phyloP scores from a whole-genome alignment of 257 asterid genomes.

The Gentiana dahurica region DNA sequence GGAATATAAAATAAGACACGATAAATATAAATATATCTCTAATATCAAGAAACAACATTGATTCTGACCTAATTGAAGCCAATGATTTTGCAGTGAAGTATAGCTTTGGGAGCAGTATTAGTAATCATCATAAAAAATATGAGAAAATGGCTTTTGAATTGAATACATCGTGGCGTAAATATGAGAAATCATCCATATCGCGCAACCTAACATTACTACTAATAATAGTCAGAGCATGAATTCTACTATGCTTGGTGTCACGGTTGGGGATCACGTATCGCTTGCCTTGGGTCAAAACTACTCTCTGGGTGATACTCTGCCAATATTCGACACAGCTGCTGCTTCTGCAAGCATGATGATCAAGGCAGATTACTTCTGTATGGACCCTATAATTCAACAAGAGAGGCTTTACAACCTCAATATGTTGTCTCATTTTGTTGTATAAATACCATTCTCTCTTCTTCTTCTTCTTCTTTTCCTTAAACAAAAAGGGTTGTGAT shows the following conservation, averaged over 20 bases:
- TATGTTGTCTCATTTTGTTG: slow-evolving; percentile 50
- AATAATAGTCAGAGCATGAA: slow-evolving; percentile 2
- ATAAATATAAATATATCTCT: too few species aligned
- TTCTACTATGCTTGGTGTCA: slow-evolving; percentile 10
- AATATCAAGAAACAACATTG: slow-evolving; percentile 16
- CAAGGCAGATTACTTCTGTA: slow-evolving; percentile 35
- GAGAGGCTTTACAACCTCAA: slow-evolving; percentile 36
- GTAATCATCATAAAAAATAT: slow-evolving; percentile 12
- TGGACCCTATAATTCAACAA: slow-evolving; percentile 45
- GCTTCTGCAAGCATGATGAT: slow-evolving; percentile 20
- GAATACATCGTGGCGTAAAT: slow-evolving; percentile 11
- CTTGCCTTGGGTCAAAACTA: slow-evolving; percentile 46
- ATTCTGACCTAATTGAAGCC: slow-evolving; percentile 11
- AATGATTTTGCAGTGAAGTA: slow-evolving; percentile 16
- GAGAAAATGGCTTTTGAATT: slow-evolving; percentile 17
- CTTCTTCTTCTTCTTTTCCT: background rate
- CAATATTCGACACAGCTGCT: slow-evolving; percentile 12
- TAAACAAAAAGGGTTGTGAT: background rate
- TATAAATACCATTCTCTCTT: background rate
- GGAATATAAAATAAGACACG: too few species aligned
- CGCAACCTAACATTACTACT: slow-evolving; percentile 13
- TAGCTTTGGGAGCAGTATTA: slow-evolving; percentile 18
- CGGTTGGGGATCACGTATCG: slow-evolving; percentile 31
- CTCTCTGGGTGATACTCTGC: slow-evolving; percentile 16
- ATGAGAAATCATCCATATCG: slow-evolving; percentile 3